These are phyloP conservation scores for Agroathelia rolfsii DNA, from an alignment of 1,284 basidiomycete genomes.

Conservation along the genomic window DNA sequence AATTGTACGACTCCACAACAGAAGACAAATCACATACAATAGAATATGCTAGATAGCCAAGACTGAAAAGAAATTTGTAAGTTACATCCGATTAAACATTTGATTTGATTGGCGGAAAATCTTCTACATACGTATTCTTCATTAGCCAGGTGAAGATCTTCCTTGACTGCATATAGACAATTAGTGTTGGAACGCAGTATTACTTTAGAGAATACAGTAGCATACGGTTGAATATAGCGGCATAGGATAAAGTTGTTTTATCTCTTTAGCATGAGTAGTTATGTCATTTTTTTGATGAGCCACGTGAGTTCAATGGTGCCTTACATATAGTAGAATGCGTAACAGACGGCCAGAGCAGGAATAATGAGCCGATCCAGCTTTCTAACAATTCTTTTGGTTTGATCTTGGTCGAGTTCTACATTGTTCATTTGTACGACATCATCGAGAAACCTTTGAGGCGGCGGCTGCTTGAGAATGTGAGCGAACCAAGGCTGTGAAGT, in stretches of 20 bases:
- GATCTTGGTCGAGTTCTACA: constrained; percentile 19
- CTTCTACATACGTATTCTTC: constrained; percentile 15
- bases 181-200: no score
- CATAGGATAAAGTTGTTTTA: constrained; percentile 23
- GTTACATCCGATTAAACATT: constrained; percentile 2
- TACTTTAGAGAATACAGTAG: neutral
- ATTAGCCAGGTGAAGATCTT: constrained; percentile 14
- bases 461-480: constrained; percentile 24
- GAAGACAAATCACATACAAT: constrained; percentile 20
- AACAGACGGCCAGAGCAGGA: constrained; percentile 27
- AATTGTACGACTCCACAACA: neutral
- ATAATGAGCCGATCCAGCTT: constrained; percentile 27
- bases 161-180: constrained; percentile 12
- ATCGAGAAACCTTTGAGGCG: constrained; percentile 21
- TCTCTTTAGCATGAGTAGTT: constrained; percentile 15
- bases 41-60: constrained; percentile 29
- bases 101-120: neutral
- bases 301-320: no score
- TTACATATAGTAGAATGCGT: constrained; percentile 21
- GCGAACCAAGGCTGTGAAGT: no score
- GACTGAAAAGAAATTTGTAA: constrained; percentile 11
- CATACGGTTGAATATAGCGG: constrained; percentile 18
- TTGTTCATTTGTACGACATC: constrained; percentile 24
- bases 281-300: constrained; percentile 4
- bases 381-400: constrained; percentile 25